A percentile compares a stretch with the other conserved stretches of the same genome.
phyloP scores from a whole-genome alignment of 352 stramenopile genomes.

The Pythium graminicola region DNA sequence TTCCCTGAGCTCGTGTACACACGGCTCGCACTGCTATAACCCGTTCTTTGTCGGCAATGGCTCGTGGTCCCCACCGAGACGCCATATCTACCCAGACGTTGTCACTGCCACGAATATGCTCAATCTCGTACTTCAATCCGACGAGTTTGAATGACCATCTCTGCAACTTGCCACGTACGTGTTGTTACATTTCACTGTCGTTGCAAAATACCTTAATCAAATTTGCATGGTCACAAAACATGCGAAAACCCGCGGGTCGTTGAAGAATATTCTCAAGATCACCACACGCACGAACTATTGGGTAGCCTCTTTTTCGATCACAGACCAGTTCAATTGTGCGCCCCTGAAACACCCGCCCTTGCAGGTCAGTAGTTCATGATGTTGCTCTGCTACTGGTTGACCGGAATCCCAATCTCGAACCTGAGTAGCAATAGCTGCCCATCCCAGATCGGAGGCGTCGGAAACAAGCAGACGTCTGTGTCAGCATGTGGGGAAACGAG shows the following conservation, averaged over 20 bases:
- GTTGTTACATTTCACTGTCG: conserved; percentile 1
- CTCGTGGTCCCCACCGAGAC: conserved; percentile 12
- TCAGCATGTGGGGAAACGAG: background rate
- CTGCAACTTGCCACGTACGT: conserved; percentile 21
- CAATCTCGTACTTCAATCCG: conserved; percentile 11
- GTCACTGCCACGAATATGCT: conserved; percentile 8
- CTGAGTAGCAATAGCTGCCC: background rate
- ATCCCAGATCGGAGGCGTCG: background rate
- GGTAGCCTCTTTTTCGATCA: background rate
- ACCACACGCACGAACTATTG: background rate
- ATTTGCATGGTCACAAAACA: conserved; percentile 29
- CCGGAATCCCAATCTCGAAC: background rate
- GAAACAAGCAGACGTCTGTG: background rate
- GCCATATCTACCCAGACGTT: conserved; percentile 29
- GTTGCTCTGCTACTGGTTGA: background rate
- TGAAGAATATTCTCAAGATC: conserved; percentile 14
- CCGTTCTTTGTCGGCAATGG: background rate
- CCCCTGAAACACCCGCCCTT: background rate
- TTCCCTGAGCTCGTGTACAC: background rate
- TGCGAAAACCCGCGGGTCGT: conserved; percentile 9
- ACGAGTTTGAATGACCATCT: conserved; percentile 14
- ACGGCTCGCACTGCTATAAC: background rate
- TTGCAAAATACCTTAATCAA: conserved; percentile 15
- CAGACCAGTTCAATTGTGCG: background rate
- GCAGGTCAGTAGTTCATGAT: background rate